Base-by-base conservation (phyloP, 2,329 filamentous ascomycete species). In the Xylaria hypoxylon region DNA sequence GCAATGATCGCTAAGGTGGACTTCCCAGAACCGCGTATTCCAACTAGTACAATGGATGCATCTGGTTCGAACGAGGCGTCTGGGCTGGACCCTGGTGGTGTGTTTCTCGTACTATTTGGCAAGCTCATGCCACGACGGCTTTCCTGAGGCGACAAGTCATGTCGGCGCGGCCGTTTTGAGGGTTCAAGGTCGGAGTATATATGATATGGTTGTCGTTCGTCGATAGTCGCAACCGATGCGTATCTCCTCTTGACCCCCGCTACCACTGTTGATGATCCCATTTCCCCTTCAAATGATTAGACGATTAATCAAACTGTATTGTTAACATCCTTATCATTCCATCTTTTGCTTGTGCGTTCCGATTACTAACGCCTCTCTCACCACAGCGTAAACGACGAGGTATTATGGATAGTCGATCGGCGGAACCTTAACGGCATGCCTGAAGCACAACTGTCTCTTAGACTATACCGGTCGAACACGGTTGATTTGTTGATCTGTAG, bases 1-100 rank as follows among this genome's bases (percentile, higher is more conserved):
- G 91, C 89, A 68, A 94, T 92, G 53, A 94, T 86, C 15, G 89
- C 92, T 11, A 94, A 81, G 1, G 90, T 93, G 1, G 90, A 91
- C 77, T 94, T 94, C 17, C 92, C 92, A 5, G 90, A 88, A 11
- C 91, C 92, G 15, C 90, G 87, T 62, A 93, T 88, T 2, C 92
- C 92, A 24, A 92, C 85, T 19, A 94, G 82, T 6, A 94, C 86
- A 62, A 94, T 88, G 1, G 92, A 93, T 1, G 90, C 88, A 80
- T 91, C 85, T 10, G 83, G 77, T 8, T 82, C 79, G 73, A 91
- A 92, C 22, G 58, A 59, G 17, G 33, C 26, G 13, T 42, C 40
- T n/a, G 35, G 50, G 40, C 73, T 72, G 3, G 74, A 73, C 0
- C 73, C 74, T 1, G 72, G 73, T 47, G 75, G 74, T 6, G 70